Percentiles rank a stretch among this genome's conserved stretches.
phyloP scores from a whole-genome alignment of 139 green algal species.

The Nannochloris sp. region DNA sequence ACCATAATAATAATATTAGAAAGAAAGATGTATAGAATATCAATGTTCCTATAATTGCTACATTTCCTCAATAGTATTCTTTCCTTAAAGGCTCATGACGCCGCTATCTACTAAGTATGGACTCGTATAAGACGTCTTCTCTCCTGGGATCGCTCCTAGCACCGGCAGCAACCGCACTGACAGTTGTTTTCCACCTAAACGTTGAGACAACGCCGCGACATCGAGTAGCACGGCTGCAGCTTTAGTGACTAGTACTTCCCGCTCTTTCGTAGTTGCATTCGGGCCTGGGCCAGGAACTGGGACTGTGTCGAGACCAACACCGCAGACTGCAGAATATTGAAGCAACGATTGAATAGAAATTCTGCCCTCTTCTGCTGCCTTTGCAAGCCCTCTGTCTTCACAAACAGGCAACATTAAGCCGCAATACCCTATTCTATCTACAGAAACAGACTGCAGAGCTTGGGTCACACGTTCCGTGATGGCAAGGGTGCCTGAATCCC shows the following conservation, averaged over 20 bases:
- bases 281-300: conserved; percentile 29
- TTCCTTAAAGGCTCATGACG: conserved; percentile 22
- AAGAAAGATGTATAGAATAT: background rate
- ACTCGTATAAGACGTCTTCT: conserved; percentile 22
- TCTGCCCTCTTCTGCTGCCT: conserved; percentile 6
- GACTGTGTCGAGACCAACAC: conserved; percentile 47
- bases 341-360: conserved; percentile 31
- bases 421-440: conserved; percentile 24
- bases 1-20: too few relatives aligned
- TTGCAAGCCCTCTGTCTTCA: conserved; percentile 36
- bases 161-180: conserved; percentile 38
- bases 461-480: conserved; percentile 28
- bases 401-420: conserved; percentile 52
- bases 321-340: conserved; percentile 39
- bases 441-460: conserved; percentile 29
- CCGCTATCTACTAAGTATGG: conserved; percentile 41
- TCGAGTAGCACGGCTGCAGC: conserved; percentile 15
- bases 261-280: background rate
- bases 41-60: background rate
- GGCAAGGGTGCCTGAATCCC: conserved; percentile 31
- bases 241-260: background rate
- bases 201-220: conserved; percentile 1
- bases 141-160: conserved; percentile 14
- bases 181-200: conserved; percentile 37
- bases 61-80: too few relatives aligned